These are phyloP conservation scores for Botrytis pseudocinerea DNA, from an alignment of 2,329 filamentous ascomycete genomes.

Conservation along the genomic window DNA sequence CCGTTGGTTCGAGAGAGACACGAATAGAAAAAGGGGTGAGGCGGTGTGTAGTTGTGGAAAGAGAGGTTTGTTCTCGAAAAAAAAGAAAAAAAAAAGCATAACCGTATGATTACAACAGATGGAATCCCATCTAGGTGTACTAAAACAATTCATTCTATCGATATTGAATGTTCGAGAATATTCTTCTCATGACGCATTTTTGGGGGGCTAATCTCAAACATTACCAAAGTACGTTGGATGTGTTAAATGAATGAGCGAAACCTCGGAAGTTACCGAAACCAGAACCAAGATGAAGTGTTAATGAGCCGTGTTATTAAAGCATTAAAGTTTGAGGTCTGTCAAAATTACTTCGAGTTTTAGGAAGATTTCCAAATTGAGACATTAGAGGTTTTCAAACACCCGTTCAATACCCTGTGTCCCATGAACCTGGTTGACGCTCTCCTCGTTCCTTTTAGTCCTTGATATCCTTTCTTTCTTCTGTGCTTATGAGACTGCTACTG, in stretches of 20 bases:
- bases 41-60: conserved; percentile 7
- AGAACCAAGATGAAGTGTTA: background rate
- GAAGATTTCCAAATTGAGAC: background rate
- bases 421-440: conserved; percentile 11
- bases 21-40: conserved; percentile 6
- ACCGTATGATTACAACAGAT: background rate
- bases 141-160: background rate
- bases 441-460: background rate
- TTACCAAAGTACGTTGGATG: background rate
- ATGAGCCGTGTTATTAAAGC: background rate
- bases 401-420: conserved; percentile 7
- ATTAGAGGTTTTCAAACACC: conserved; percentile 12
- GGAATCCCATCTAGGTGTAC: background rate
- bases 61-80: background rate
- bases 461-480: conserved; percentile 7
- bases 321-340: background rate
- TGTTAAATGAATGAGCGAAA: conserved; percentile 1
- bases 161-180: conserved; percentile 18
- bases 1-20: background rate
- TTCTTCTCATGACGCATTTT: background rate
- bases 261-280: background rate
- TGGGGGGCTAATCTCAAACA: conserved; percentile 4
- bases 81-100: background rate
- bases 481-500: conserved; percentile 9
- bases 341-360: background rate